Conservation (phyloP, 805 yeast genomes). For the Pichia scutulata region DNA sequence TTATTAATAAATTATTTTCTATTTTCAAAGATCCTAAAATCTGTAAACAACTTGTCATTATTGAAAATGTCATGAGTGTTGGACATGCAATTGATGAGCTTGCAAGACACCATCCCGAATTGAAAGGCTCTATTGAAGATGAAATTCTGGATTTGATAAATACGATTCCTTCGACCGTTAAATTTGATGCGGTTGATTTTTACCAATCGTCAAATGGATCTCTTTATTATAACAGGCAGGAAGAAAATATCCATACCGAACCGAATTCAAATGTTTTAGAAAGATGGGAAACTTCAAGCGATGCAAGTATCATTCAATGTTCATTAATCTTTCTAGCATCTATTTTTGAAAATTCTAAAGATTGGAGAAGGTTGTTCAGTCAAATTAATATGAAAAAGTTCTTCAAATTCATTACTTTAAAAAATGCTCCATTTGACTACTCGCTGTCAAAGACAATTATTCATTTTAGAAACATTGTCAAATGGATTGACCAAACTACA, state of each 20-base stretch:
- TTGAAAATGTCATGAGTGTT: conserved; percentile 45
- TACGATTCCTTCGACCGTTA: conserved; percentile 34
- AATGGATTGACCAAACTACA: conserved; percentile 48
- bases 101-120: conserved; percentile 72
- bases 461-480: conserved; percentile 47
- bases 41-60: conserved; percentile 47
- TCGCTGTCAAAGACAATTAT: conserved; percentile 45
- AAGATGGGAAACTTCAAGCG: conserved; percentile 47
- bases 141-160: conserved; percentile 41
- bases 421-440: conserved; percentile 56
- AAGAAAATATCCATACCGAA: conserved; percentile 35
- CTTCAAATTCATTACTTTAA: conserved; percentile 39
- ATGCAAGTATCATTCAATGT: conserved; percentile 43
- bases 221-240: conserved; percentile 35
- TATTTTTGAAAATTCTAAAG: conserved; percentile 43
- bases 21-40: conserved; percentile 41
- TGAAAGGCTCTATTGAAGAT: conserved; percentile 50
- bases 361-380: conserved; percentile 37
- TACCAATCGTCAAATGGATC: conserved; percentile 34
- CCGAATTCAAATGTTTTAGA: conserved; percentile 33
- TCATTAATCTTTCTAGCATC: conserved; percentile 43
- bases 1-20: conserved; percentile 38
- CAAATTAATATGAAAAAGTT: conserved; percentile 36
- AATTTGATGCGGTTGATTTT: conserved; percentile 36
- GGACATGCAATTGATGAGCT: conserved; percentile 74